phyloP scores from a whole-genome alignment of 1,139 yeast species.

The Eremothecium cymbalariae region DNA sequence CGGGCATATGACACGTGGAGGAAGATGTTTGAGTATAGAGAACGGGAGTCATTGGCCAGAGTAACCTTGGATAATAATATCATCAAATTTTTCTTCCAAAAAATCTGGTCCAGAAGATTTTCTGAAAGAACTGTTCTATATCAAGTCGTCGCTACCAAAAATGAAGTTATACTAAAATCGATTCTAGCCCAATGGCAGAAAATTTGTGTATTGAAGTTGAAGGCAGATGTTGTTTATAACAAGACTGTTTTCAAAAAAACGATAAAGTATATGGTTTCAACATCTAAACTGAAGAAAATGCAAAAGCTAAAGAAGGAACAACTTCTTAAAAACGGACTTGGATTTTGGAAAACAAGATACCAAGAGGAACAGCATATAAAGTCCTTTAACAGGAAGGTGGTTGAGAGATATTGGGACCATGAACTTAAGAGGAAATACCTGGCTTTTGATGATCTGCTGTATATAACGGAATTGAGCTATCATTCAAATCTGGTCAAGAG shows the following conservation, averaged over 20 bases:
- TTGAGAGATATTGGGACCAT: conserved; percentile 5
- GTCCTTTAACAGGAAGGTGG: conserved; percentile 8
- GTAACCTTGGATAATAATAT: conserved; percentile 14
- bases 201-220: conserved; percentile 7
- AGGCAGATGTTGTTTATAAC: conserved; percentile 10
- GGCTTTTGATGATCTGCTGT: conserved; percentile 9
- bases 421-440: conserved; percentile 4
- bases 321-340: not conserved
- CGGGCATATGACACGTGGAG: conserved; percentile 16
- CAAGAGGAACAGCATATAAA: conserved; percentile 11
- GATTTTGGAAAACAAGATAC: not conserved
- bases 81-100: conserved; percentile 16
- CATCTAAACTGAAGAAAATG: conserved; percentile 5
- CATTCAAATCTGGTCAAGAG: conserved; percentile 16
- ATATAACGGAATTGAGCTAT: conserved; percentile 14
- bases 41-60: conserved; percentile 15
- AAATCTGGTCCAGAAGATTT: conserved; percentile 24
- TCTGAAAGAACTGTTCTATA: conserved; percentile 15
- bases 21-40: conserved; percentile 10
- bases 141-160: conserved; percentile 8
- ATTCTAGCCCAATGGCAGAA: conserved; percentile 15
- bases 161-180: conserved; percentile 6
- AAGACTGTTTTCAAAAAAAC: not conserved
- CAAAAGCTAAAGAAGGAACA: not conserved
- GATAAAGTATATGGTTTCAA: conserved; percentile 7